Evolutionary conservation across 73 alveolate species (phyloP).

Genomic region (Paramecium sexaurelia): DNA sequence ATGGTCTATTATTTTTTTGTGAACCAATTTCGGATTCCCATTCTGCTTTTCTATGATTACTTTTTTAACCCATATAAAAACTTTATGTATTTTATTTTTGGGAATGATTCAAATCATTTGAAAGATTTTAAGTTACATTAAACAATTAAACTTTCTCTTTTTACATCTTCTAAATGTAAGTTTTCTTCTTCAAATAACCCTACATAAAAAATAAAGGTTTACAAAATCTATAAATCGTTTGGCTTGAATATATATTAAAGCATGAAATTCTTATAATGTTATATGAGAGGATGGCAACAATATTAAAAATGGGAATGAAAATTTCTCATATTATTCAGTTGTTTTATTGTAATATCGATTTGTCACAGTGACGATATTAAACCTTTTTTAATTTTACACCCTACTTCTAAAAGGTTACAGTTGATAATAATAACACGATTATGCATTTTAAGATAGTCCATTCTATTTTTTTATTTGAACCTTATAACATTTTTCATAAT

Average conservation of each 20-base stretch:
- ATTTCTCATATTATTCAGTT: conserved; percentile 52
- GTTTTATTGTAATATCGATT: conserved; percentile 10
- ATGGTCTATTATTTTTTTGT: not conserved
- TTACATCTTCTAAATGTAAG: not conserved
- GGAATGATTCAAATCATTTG: not conserved
- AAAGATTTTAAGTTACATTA: not conserved
- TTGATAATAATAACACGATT: not conserved
- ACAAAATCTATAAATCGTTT: conserved; percentile 66
- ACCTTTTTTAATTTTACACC: not conserved
- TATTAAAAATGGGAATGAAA: conserved; percentile 52
- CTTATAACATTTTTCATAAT: not conserved
- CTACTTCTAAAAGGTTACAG: conserved; percentile 7
- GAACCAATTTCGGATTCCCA: not conserved
- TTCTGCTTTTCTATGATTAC: conserved; percentile 10
- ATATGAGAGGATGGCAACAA: conserved; percentile 43
- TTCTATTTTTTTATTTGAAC: not conserved
- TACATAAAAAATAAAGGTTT: not conserved
- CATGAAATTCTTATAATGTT: conserved; percentile 56
- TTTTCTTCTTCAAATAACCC: conserved; percentile 43
- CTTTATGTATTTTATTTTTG: conserved; percentile 3
- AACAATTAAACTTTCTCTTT: not conserved
- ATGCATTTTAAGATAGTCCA: not conserved
- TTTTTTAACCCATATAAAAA: not conserved
- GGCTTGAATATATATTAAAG: conserved; percentile 40
- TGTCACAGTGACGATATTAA: not conserved